Base-by-base conservation (phyloP, 768 basidiomycete genomes). In the Tricholoma furcatifolium region DNA sequence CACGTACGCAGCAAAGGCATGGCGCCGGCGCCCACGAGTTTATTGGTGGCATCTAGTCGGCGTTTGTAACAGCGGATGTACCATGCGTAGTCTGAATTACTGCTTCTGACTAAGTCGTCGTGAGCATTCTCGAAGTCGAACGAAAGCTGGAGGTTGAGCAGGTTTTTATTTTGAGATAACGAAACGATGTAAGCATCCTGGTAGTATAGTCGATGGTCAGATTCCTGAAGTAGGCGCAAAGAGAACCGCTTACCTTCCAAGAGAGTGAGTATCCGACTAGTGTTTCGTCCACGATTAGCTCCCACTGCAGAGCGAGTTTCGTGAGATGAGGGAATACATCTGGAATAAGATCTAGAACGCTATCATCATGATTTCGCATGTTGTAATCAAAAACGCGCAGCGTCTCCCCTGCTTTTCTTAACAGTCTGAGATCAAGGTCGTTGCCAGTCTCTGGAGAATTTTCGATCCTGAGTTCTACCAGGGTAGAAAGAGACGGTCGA, bases 51-150 rank as follows among this genome's bases (percentile, higher is more conserved):
- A n/a, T 44, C 43, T 44, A 44, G n/a, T 15, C 43, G 43, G 15
- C 43, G 43, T 31, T 30, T 44, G 43, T 44, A 44, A 17, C 43
- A 44, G 43, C 43, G 43, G 27, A 44, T 32, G 27, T 31, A 44
- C 43, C 43, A 44, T 14, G 43, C 27, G n/a, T 44, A 31, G 30
- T 44, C 30, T 12, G 6, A 11, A 10, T 44, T 15, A n/a, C 14
- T 15, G 14, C 14, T 30, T n/a, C 43, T 32, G 14, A 44, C 21
- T 31, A 14, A 8, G 31, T 44, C 43, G 27, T 18, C 3, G 18
- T 3, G 15, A 6, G 30, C 24, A 8, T 32, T 2, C 30, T 44
- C 43, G 23, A 44, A 44, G 43, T 44, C 43, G 4, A 30, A 44
- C 2, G 27, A 30, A 44, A 44, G 43, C 9, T 31, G 43, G 5